phyloP scores from a whole-genome alignment of 2,329 filamentous ascomycete genomes.

The Cordyceps cateniannulata region DNA sequence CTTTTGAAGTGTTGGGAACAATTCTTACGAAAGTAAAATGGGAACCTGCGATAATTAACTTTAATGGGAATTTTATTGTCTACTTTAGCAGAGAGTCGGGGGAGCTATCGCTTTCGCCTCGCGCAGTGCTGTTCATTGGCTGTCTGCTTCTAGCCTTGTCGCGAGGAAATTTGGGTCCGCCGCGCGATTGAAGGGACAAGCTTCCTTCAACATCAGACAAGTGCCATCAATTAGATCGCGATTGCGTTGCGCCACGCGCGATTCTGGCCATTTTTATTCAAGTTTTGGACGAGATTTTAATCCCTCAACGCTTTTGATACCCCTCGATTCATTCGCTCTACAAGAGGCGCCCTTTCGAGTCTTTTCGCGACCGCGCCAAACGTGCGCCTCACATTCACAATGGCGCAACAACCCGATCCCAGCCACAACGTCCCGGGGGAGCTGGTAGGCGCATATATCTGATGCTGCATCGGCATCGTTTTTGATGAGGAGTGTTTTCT shows the following conservation, averaged over 20 bases:
- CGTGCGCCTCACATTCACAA: slow-evolving; percentile 14
- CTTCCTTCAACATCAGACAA: slow-evolving; percentile 16
- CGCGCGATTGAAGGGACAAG: slow-evolving; percentile 9
- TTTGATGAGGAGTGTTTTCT: neutral
- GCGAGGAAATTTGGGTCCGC: slow-evolving; percentile 31
- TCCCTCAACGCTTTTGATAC: neutral
- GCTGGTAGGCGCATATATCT: slow-evolving; percentile 26
- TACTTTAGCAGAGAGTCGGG: neutral
- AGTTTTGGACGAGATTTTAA: neutral
- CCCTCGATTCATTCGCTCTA: neutral
- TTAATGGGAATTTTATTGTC: too few relatives aligned
- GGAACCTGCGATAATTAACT: neutral
- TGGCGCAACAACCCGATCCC: slow-evolving; percentile 34
- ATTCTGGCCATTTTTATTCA: neutral
- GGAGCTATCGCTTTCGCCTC: slow-evolving; percentile 15
- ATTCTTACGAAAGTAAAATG: neutral
- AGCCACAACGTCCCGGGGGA: slow-evolving; percentile 37
- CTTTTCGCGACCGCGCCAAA: slow-evolving; percentile 4
- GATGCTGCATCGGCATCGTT: neutral
- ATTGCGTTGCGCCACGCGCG: slow-evolving; percentile 6
- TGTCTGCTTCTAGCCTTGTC: slow-evolving; percentile 24
- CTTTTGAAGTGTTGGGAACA: neutral
- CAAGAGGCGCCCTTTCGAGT: neutral
- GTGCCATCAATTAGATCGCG: slow-evolving; percentile 9
- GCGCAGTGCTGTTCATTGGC: slow-evolving; percentile 15